Evolutionary conservation across 495 filamentous ascomycete species (phyloP), one percentile per base, ranked within the genome.

Genomic region (Chlorociboria aeruginascens): DNA sequence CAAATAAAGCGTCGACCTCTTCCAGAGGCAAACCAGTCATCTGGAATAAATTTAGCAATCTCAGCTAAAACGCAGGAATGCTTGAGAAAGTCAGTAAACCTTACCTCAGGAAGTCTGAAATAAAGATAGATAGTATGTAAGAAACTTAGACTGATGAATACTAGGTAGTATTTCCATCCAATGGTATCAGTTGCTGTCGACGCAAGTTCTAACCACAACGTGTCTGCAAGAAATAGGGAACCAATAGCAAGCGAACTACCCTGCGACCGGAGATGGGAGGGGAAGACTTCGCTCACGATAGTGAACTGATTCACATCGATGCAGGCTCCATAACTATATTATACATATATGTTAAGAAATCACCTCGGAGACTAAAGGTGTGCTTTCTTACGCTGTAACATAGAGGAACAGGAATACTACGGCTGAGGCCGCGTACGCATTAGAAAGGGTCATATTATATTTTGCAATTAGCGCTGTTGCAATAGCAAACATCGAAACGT

Each of bases 261-360:
- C 33, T 53, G 36, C 7, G 45, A 12, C 9, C 50, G 44, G 6
- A 53, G 38, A 34, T 53, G 50, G 1, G 38, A 40, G n/a, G 50
- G 50, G 25, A 47, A 53, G 11, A 53, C 42, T 16, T 53, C 50
- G 7, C 20, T 32, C 10, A 55, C 57, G 43, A 58, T 49, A n/a
- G 55, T 56, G 13, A 50, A 53, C 11, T 53, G 52, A 11, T 50
- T 56, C 2, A 58, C 55, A 29, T 61, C 58, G 28, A 61, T 52
- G 20, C 50, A 50, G 14, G 12, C 6, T 11, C 30, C 59, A 33
- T 60, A 48, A 33, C 48, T 52, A 39, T 56, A 54, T 8, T 52
- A 40, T 3, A 40, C 42, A 7, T 52, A 40, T 3, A 40, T 45
- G 17, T 25, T 25, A 17, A 9, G 17, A 29, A 9, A 30, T 3